A percentile compares a stretch with the other conserved stretches of the same genome.
These are phyloP conservation scores for Macrophomina phaseolina DNA, from an alignment of 2,329 filamentous ascomycete species.

Conservation along the genomic window DNA sequence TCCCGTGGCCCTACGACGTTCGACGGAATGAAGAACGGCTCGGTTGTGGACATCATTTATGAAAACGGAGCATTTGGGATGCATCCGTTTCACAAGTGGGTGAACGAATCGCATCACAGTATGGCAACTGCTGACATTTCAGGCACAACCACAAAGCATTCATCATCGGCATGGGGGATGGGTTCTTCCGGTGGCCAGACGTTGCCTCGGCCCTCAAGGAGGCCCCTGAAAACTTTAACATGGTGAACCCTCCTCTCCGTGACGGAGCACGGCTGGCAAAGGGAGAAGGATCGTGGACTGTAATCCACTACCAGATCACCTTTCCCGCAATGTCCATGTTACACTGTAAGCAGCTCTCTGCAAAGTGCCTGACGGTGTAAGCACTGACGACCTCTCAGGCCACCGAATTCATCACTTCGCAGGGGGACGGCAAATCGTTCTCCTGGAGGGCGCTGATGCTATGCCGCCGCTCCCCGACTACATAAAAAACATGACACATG, in stretches of 20 bases:
- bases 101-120: not conserved
- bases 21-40: conserved; percentile 25
- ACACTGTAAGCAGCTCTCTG: conserved; percentile 50
- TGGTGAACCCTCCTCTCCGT: conserved; percentile 60
- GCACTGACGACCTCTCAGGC: conserved; percentile 33
- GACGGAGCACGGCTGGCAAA: conserved; percentile 50
- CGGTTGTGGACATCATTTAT: not conserved
- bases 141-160: conserved; percentile 69
- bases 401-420: conserved; percentile 45
- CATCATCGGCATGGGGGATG: conserved; percentile 58
- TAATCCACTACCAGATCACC: conserved; percentile 52
- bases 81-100: conserved; percentile 43
- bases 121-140: conserved; percentile 22
- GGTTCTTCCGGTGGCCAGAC: conserved; percentile 57
- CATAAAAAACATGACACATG: conserved; percentile 7
- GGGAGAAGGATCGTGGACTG: conserved; percentile 45
- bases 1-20: not conserved
- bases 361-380: not conserved
- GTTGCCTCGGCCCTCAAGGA: conserved; percentile 58
- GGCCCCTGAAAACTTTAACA: conserved; percentile 60
- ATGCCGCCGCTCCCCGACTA: conserved; percentile 47
- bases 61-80: conserved; percentile 33
- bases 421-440: conserved; percentile 55
- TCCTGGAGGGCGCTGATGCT: conserved; percentile 56
- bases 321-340: conserved; percentile 56